Evolutionary conservation across 2,329 filamentous ascomycete species (phyloP).

Genomic region (Fusarium sp.): DNA sequence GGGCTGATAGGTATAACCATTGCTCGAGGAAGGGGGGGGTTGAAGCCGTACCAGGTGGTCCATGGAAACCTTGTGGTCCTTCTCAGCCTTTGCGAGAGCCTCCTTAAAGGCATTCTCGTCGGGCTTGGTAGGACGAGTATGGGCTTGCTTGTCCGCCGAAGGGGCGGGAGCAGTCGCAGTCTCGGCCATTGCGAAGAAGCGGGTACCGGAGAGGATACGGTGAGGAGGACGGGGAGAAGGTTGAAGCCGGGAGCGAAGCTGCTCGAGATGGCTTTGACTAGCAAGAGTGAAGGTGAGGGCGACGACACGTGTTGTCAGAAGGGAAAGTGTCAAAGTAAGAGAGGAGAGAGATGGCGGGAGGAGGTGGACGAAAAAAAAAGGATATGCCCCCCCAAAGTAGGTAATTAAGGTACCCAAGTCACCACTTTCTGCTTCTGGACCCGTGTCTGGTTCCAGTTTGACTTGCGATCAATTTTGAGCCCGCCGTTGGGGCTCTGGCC

Average conservation of each 20-base stretch:
- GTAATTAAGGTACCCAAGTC: conserved; percentile 33
- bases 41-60: conserved; percentile 60
- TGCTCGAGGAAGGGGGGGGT: conserved; percentile 11
- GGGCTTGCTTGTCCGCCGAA: conserved; percentile 54
- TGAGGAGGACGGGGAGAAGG: conserved; percentile 22
- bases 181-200: conserved; percentile 57
- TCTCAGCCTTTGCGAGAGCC: conserved; percentile 83
- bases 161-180: conserved; percentile 59
- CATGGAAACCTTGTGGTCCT: conserved; percentile 84
- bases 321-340: conserved; percentile 6
- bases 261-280: conserved; percentile 22
- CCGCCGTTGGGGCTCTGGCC: conserved; percentile 30
- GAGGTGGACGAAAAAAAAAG: conserved; percentile 24
- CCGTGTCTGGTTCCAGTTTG: conserved; percentile 37
- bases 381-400: conserved; percentile 22
- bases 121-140: conserved; percentile 82
- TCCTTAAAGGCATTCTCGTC: conserved; percentile 88
- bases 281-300: conserved; percentile 22
- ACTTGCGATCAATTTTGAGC: conserved; percentile 35
- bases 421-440: conserved; percentile 44
- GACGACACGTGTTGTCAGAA: conserved; percentile 35
- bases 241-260: conserved; percentile 34
- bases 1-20: conserved; percentile 21
- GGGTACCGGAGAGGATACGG: conserved; percentile 11
- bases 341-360: conserved; percentile 4